Evolutionary conservation across 495 filamentous ascomycete species (phyloP).

Genomic region (Podospora sp.): DNA sequence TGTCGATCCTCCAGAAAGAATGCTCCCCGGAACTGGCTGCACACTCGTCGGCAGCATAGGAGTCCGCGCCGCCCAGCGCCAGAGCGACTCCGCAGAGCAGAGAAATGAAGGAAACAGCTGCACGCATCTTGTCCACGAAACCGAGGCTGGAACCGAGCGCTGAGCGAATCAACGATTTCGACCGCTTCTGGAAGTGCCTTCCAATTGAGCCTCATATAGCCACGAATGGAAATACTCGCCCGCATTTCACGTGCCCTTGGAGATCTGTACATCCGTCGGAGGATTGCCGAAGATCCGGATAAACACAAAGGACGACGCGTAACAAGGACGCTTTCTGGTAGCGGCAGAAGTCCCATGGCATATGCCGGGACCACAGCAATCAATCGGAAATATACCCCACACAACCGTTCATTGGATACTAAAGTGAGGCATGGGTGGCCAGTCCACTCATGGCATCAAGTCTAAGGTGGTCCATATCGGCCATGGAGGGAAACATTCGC

Average conservation of each 20-base stretch:
- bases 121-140: slow-evolving; percentile 23
- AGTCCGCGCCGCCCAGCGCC: slow-evolving; percentile 17
- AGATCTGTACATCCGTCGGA: not conserved
- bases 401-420: slow-evolving; percentile 35
- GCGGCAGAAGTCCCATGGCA: slow-evolving; percentile 11
- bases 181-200: not conserved
- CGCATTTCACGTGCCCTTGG: slow-evolving; percentile 8
- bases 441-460: slow-evolving; percentile 25
- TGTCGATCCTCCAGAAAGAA: slow-evolving; percentile 32
- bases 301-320: slow-evolving; percentile 20
- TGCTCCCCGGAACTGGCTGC: slow-evolving; percentile 18
- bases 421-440: slow-evolving; percentile 31
- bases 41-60: slow-evolving; percentile 24
- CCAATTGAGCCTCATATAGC: slow-evolving; percentile 15
- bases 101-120: slow-evolving; percentile 23
- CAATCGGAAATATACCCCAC: slow-evolving; percentile 32
- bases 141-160: slow-evolving; percentile 15
- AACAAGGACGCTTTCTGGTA: not conserved
- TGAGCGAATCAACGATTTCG: slow-evolving; percentile 5
- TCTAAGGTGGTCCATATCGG: slow-evolving; percentile 23
- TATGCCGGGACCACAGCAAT: slow-evolving; percentile 25
- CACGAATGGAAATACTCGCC: not conserved
- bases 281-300: slow-evolving; percentile 25
- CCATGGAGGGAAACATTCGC: slow-evolving; percentile 26
- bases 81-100: slow-evolving; percentile 22